Evolutionary conservation across 768 basidiomycete species (phyloP), one percentile per base, ranked within the genome.

Genomic region (Pleurotus salmoneostramineus): DNA sequence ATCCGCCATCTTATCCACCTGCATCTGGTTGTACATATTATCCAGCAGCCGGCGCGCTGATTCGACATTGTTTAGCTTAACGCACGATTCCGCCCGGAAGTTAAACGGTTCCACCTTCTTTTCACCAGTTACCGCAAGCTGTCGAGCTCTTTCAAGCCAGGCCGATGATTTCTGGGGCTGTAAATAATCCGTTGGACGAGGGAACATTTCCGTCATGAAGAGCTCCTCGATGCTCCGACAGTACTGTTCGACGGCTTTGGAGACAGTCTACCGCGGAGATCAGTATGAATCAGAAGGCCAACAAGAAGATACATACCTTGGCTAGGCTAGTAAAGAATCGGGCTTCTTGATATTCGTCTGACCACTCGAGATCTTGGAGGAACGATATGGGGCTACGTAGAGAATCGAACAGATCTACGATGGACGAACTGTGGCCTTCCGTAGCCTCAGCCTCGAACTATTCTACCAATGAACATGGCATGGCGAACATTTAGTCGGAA

Each of bases 51-150:
- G 85, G 33, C 95, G 85, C 1, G 95, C 94, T 8, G 93, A 89
- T 64, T 95, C 95, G 61, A 98, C 86, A 70, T 98, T 98, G 77
- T 99, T 99, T 51, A 98, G 81, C 76, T 98, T 98, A 69, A 99
- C 92, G 66, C 95, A 98, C 0, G 93, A 94, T 74, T 96, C 85
- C 0, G 95, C 83, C 50, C 83, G 86, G 77, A 99, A 98, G 65
- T 95, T 93, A 79, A 95, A 99, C 1, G 94, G 91, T 64, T 95
- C 93, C 45, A 95, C 81, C 70, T 91, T 95, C 79, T 92, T 95
- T 71, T 98, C 95, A 46, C 88, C 88, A 50, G 83, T 75, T 3
- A 79, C 78, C 7, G 92, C 78, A 2, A 95, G 83, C 63, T 87
- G 84, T 61, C 86, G 84, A 3, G 93, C 93, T 64, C 86, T 92